Percentiles rank a stretch among this genome's conserved stretches.
Evolutionary conservation across 352 stramenopile species (phyloP).

Genomic region (Lagenidium sp.): DNA sequence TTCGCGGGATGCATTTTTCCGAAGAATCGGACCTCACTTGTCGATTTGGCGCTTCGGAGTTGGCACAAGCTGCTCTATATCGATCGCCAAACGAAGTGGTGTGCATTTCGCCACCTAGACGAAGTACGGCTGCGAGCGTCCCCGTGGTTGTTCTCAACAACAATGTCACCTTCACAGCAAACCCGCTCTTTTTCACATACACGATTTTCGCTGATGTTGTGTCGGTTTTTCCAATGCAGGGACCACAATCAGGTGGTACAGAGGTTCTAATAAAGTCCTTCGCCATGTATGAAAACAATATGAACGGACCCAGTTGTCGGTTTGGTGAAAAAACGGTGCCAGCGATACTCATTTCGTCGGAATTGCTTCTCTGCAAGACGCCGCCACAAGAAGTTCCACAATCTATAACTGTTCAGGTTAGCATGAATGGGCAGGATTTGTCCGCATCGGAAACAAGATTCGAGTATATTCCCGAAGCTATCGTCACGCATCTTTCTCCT

Average conservation of each 20-base stretch:
- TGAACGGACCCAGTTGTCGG: constrained; percentile 23
- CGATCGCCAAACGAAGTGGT: constrained; percentile 63
- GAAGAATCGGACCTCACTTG: constrained; percentile 44
- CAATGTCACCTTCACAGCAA: constrained; percentile 45
- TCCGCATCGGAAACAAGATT: constrained; percentile 31
- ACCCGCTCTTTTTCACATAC: constrained; percentile 80
- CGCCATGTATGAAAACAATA: constrained; percentile 41
- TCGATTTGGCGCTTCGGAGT: constrained; percentile 58
- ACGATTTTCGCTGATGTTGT: constrained; percentile 35
- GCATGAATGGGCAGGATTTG: constrained; percentile 45
- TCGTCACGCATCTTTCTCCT: constrained; percentile 37
- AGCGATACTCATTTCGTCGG: constrained; percentile 22
- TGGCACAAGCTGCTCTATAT: constrained; percentile 43
- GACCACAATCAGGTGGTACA: constrained; percentile 41
- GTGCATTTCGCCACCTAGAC: constrained; percentile 49
- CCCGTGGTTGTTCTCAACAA: constrained; percentile 57
- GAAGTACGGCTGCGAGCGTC: constrained; percentile 25
- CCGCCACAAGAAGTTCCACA: constrained; percentile 18
- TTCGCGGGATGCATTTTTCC: constrained; percentile 81
- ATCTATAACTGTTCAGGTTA: constrained; percentile 37
- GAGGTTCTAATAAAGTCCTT: constrained; percentile 42
- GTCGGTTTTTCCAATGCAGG: constrained; percentile 39
- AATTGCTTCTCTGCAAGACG: constrained; percentile 35
- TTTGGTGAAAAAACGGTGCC: constrained; percentile 21
- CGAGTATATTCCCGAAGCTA: constrained; percentile 31